Percentiles rank a stretch among this genome's conserved stretches.
Evolutionary conservation across 805 yeast genomes (phyloP).

Genomic region (Candida tibetensis): DNA sequence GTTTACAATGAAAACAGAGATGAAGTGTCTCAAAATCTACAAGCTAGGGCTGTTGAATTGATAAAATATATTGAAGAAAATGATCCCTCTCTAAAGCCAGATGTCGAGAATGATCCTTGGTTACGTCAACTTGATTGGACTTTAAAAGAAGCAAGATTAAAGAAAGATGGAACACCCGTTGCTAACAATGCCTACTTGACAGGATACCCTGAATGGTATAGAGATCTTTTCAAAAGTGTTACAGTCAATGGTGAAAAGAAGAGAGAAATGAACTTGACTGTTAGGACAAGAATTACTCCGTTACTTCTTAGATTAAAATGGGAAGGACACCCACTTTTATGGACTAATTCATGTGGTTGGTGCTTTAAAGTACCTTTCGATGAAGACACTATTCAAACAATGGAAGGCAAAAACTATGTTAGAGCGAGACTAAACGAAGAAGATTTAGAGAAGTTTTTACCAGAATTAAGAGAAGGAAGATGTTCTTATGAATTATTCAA

Average conservation of each 20-base stretch:
- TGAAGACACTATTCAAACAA: conserved; percentile 26
- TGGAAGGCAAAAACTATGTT: conserved; percentile 39
- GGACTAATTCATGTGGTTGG: conserved; percentile 87
- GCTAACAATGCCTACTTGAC: conserved; percentile 75
- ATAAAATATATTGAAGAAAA: conserved; percentile 40
- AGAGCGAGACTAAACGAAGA: conserved; percentile 27
- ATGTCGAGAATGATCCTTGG: conserved; percentile 77
- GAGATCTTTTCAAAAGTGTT: conserved; percentile 45
- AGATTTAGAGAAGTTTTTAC: conserved; percentile 23
- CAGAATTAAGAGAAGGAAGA: conserved; percentile 22
- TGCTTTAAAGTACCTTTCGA: conserved; percentile 62
- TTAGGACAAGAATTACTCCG: conserved; percentile 74
- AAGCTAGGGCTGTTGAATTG: conserved; percentile 57
- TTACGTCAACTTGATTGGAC: conserved; percentile 87
- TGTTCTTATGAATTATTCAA: conserved; percentile 48
- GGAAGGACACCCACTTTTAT: conserved; percentile 79
- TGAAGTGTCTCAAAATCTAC: conserved; percentile 57
- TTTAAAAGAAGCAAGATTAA: conserved; percentile 53
- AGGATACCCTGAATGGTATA: conserved; percentile 94
- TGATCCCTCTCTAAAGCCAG: conserved; percentile 16
- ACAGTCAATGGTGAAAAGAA: conserved; percentile 31
- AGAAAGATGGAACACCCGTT: conserved; percentile 65
- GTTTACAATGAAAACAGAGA: conserved; percentile 57
- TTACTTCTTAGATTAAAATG: conserved; percentile 72
- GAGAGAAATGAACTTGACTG: conserved; percentile 55